These are phyloP conservation scores for Ramularia endophylla DNA, from an alignment of 2,329 filamentous ascomycete genomes.

Conservation along the genomic window DNA sequence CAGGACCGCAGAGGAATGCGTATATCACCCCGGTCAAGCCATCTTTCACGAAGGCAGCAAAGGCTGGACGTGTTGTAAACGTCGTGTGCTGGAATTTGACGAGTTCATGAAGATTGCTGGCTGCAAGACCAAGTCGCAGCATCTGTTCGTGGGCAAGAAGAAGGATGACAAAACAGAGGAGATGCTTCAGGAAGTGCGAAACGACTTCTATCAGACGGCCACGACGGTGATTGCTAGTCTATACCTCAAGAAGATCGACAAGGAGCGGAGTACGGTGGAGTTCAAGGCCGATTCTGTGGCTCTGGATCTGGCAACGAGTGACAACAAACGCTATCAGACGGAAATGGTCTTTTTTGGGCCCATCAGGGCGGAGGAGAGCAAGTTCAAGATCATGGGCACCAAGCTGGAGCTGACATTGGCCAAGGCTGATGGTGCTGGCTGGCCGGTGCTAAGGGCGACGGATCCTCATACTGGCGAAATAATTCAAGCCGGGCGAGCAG, in stretches of 20 bases:
- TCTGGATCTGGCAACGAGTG: slow-evolving; percentile 79
- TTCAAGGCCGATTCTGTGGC: slow-evolving; percentile 54
- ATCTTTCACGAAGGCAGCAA: slow-evolving; percentile 99
- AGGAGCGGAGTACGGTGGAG: slow-evolving; percentile 64
- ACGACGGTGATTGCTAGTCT: slow-evolving; percentile 81
- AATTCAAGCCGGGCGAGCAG: slow-evolving; percentile 81
- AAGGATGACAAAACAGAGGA: slow-evolving; percentile 60
- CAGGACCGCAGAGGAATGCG: slow-evolving; percentile 69
- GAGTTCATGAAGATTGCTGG: slow-evolving; percentile 96
- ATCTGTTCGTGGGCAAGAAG: slow-evolving; percentile 75
- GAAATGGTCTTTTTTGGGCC: slow-evolving; percentile 68
- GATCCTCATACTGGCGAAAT: slow-evolving; percentile 71
- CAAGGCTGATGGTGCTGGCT: slow-evolving; percentile 69
- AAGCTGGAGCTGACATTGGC: slow-evolving; percentile 77
- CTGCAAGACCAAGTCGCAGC: slow-evolving; percentile 72
- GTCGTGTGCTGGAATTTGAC: slow-evolving; percentile 91
- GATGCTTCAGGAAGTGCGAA: slow-evolving; percentile 71
- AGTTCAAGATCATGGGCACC: slow-evolving; percentile 77
- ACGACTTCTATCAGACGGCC: slow-evolving; percentile 93
- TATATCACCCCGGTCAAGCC: slow-evolving; percentile 82
- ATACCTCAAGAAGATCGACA: slow-evolving; percentile 96
- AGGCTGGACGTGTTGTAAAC: slow-evolving; percentile 95
- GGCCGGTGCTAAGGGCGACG: slow-evolving; percentile 78
- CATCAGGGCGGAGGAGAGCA: slow-evolving; percentile 70
- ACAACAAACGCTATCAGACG: slow-evolving; percentile 74